phyloP scores from a whole-genome alignment of 768 basidiomycete genomes.

The Gautieria morchelliformis region DNA sequence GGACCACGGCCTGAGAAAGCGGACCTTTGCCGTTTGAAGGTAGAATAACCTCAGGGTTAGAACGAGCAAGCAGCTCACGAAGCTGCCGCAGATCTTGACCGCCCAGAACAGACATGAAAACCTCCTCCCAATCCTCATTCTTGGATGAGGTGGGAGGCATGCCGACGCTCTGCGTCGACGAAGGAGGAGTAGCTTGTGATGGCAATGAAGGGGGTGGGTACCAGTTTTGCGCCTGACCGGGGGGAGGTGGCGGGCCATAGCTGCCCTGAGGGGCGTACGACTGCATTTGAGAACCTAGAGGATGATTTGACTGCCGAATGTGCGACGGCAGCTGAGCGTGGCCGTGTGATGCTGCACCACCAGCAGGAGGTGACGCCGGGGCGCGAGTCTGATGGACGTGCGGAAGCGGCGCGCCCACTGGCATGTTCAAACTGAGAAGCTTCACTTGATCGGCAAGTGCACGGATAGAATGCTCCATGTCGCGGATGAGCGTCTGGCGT shows the following conservation, averaged over 20 bases:
- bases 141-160: slow-evolving; percentile 43
- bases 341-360: slow-evolving; percentile 11
- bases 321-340: slow-evolving; percentile 16
- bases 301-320: slow-evolving; percentile 19
- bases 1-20: slow-evolving; percentile 74
- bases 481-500: slow-evolving; percentile 59
- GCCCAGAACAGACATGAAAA: slow-evolving; percentile 67
- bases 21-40: slow-evolving; percentile 60
- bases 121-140: slow-evolving; percentile 76
- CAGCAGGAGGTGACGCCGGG: slow-evolving; percentile 11
- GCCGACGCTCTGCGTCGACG: slow-evolving; percentile 21
- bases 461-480: slow-evolving; percentile 71
- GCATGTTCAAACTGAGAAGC: slow-evolving; percentile 54
- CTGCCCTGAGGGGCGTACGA: slow-evolving; percentile 12
- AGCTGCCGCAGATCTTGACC: slow-evolving; percentile 68
- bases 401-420: slow-evolving; percentile 17
- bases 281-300: slow-evolving; percentile 32
- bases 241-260: slow-evolving; percentile 20
- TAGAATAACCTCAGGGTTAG: slow-evolving; percentile 73
- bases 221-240: slow-evolving; percentile 21
- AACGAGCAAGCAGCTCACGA: slow-evolving; percentile 61
- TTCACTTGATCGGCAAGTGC: slow-evolving; percentile 75
- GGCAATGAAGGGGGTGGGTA: slow-evolving; percentile 22
- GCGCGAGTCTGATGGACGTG: slow-evolving; percentile 27
- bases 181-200: slow-evolving; percentile 17